Conservation (phyloP, 768 basidiomycete genomes). For the Kwoniella bestiolae region DNA sequence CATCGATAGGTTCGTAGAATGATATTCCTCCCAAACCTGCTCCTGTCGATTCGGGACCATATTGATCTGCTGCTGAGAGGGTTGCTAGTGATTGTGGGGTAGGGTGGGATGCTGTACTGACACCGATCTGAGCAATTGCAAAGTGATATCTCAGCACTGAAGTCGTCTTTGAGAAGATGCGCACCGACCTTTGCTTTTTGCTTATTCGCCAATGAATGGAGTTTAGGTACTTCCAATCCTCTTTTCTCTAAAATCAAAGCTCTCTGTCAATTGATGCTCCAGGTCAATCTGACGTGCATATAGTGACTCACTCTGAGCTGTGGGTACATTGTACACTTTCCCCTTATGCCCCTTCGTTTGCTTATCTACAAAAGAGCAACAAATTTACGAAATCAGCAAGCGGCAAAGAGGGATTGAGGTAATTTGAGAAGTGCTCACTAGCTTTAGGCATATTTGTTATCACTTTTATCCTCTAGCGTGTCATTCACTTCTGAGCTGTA, state of each 20-base stretch:
- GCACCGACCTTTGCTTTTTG: conserved; percentile 40
- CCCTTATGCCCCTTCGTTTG: conserved; percentile 28
- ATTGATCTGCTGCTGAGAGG: conserved; percentile 15
- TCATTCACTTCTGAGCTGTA: too few relatives aligned
- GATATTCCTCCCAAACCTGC: conserved; percentile 12
- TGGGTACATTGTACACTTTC: conserved; percentile 43
- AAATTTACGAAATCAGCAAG: neutral
- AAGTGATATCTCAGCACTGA: neutral
- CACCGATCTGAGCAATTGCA: conserved; percentile 60
- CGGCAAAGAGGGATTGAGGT: conserved; percentile 11
- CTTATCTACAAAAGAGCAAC: conserved; percentile 29
- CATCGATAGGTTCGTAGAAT: conserved; percentile 47
- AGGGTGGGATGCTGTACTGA: conserved; percentile 13
- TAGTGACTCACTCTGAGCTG: conserved; percentile 37
- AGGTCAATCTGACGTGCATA: too few relatives aligned
- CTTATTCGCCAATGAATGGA: conserved; percentile 63
- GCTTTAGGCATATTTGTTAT: conserved; percentile 46
- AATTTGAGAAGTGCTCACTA: conserved; percentile 27
- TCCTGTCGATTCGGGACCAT: conserved; percentile 20
- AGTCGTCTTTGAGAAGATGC: neutral
- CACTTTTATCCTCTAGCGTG: too few relatives aligned
- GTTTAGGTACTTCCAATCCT: conserved; percentile 83
- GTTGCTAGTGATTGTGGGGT: conserved; percentile 20
- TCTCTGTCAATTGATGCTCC: neutral
- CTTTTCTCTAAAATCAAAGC: conserved; percentile 63